Evolutionary conservation across 2,329 filamentous ascomycete species (phyloP).

Genomic region (Keithomyces neogunnii): DNA sequence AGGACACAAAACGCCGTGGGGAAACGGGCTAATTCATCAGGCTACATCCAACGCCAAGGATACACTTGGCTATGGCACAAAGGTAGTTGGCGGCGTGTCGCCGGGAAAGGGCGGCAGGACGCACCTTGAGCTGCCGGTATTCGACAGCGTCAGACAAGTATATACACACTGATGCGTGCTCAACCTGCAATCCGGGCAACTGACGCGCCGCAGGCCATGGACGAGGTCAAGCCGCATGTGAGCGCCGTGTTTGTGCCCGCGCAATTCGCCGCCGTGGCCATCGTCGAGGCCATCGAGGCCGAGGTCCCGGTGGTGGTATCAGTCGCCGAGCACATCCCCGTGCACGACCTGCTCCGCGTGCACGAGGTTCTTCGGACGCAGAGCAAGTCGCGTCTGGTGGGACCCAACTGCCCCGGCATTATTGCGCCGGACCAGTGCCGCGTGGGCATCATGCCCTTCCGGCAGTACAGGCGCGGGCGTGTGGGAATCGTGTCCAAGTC

Average conservation of each 20-base stretch:
- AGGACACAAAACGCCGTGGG: neutral
- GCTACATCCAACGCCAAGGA: slow-evolving; percentile 29
- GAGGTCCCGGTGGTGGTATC: slow-evolving; percentile 71
- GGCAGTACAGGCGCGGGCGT: slow-evolving; percentile 43
- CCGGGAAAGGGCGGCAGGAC: slow-evolving; percentile 24
- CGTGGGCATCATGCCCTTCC: slow-evolving; percentile 32
- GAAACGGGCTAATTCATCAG: slow-evolving; percentile 8
- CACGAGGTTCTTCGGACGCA: slow-evolving; percentile 65
- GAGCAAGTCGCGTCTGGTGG: slow-evolving; percentile 62
- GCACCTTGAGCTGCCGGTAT: slow-evolving; percentile 28
- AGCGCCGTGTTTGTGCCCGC: slow-evolving; percentile 69
- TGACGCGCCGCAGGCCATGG: slow-evolving; percentile 20
- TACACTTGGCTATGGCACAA: slow-evolving; percentile 29
- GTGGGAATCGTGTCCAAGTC: slow-evolving; percentile 75
- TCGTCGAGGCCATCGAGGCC: slow-evolving; percentile 68
- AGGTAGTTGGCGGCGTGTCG: slow-evolving; percentile 29
- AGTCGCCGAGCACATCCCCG: slow-evolving; percentile 71
- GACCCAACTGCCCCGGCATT: slow-evolving; percentile 75
- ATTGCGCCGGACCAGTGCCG: slow-evolving; percentile 63
- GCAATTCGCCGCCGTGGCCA: slow-evolving; percentile 55
- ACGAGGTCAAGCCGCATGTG: slow-evolving; percentile 45
- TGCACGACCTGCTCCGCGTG: slow-evolving; percentile 66
- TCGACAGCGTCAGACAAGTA: slow-evolving; percentile 24
- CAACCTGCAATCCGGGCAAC: neutral
- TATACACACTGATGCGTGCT: neutral